phyloP scores from a whole-genome alignment of 805 yeast genomes.

The Monosporozyma yasuniensis region DNA sequence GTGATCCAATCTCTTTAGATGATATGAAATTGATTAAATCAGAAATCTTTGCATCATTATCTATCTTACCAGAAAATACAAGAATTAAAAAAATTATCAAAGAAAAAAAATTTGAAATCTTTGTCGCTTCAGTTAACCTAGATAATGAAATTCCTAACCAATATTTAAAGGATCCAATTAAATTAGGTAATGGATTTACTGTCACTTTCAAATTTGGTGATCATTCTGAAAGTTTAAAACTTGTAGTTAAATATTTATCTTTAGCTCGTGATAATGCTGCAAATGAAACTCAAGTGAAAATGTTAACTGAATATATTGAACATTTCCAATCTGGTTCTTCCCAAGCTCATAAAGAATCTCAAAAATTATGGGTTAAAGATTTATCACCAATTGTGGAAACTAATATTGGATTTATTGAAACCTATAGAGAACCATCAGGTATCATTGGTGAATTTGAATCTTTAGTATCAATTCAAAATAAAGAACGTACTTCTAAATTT shows the following conservation, averaged over 20 bases:
- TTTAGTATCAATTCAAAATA: constrained; percentile 80
- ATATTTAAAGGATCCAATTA: constrained; percentile 42
- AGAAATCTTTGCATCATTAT: constrained; percentile 16
- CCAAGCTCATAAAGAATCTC: constrained; percentile 78
- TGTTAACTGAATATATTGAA: constrained; percentile 57
- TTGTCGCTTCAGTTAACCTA: constrained; percentile 58
- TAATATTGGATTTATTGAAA: constrained; percentile 85
- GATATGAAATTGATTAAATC: constrained; percentile 63
- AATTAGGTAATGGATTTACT: constrained; percentile 33
- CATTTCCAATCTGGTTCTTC: constrained; percentile 76
- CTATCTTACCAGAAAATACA: constrained; percentile 60
- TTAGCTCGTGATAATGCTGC: constrained; percentile 58
- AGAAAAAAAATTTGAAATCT: constrained; percentile 41
- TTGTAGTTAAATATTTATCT: constrained; percentile 47
- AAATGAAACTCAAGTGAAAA: constrained; percentile 58
- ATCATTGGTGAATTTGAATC: constrained; percentile 94
- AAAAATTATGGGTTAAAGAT: constrained; percentile 81
- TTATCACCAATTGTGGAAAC: constrained; percentile 70
- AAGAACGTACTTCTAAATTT: constrained; percentile 76
- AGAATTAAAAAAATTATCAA: constrained; percentile 49
- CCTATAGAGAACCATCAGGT: constrained; percentile 87
- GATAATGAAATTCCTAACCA: constrained; percentile 36
- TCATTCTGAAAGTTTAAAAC: constrained; percentile 53
- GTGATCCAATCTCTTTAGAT: constrained; percentile 38
- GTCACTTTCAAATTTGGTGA: constrained; percentile 67